phyloP scores from a whole-genome alignment of 768 basidiomycete genomes.

The Phylloporus sp. region DNA sequence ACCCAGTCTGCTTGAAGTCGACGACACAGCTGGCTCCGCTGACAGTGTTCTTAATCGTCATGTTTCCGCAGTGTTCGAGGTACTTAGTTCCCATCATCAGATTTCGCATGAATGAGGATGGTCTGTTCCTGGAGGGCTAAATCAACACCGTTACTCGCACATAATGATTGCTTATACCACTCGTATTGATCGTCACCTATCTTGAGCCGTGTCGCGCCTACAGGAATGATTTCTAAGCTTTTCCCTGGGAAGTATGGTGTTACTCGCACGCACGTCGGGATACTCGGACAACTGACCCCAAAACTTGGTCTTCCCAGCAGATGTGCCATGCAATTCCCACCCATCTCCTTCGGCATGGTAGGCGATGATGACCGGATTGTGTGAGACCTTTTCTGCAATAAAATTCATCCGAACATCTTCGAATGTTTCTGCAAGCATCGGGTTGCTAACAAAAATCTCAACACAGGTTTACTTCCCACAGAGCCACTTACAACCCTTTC shows the following conservation, averaged over 20 bases:
- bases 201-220: constrained; percentile 62
- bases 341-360: constrained; percentile 77
- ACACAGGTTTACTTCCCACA: constrained; percentile 1
- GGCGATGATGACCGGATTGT: constrained; percentile 79
- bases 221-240: constrained; percentile 80
- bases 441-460: constrained; percentile 53
- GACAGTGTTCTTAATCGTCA: constrained; percentile 64
- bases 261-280: constrained; percentile 13
- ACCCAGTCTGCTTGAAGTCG: constrained; percentile 85
- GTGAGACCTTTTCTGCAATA: constrained; percentile 82
- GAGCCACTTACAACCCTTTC: constrained; percentile 73
- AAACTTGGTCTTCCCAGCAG: constrained; percentile 83
- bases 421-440: constrained; percentile 85
- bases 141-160: neutral
- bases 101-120: constrained; percentile 85
- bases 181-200: constrained; percentile 64
- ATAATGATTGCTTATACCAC: constrained; percentile 46
- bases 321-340: constrained; percentile 73
- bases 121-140: constrained; percentile 58
- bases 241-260: constrained; percentile 51
- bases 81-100: constrained; percentile 90
- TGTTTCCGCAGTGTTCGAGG: constrained; percentile 77
- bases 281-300: constrained; percentile 58
- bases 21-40: constrained; percentile 56
- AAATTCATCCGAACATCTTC: constrained; percentile 79